Conservation (phyloP, 2,329 filamentous ascomycete genomes). For the Alternaria postmessia region DNA sequence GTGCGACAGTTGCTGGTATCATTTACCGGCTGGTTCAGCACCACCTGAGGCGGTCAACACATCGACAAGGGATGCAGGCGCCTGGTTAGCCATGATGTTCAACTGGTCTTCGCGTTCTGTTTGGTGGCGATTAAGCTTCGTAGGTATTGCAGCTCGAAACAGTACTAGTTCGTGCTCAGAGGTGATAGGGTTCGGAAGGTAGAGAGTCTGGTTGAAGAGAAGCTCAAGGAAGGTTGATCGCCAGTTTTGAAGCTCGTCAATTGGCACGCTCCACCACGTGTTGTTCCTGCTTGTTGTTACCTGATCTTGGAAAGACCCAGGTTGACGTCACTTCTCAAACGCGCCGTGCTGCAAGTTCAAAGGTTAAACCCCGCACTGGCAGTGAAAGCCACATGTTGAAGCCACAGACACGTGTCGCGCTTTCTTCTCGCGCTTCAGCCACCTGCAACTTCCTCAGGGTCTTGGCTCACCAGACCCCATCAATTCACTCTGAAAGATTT, state of each 20-base stretch:
- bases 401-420: slow-evolving; percentile 9
- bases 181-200: not conserved
- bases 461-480: slow-evolving; percentile 2
- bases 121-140: not conserved
- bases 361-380: slow-evolving; percentile 7
- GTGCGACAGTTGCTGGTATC: not conserved
- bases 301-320: slow-evolving; percentile 6
- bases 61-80: slow-evolving; percentile 42
- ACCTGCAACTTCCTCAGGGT: not conserved
- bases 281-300: slow-evolving; percentile 6
- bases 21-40: slow-evolving; percentile 51
- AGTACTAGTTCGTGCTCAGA: not conserved
- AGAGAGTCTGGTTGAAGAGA: slow-evolving; percentile 2
- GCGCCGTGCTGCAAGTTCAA: not conserved
- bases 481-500: not conserved
- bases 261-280: slow-evolving; percentile 1
- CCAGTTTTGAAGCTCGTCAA: slow-evolving; percentile 5
- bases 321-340: slow-evolving; percentile 8
- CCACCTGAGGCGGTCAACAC: slow-evolving; percentile 53
- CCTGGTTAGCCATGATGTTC: slow-evolving; percentile 16
- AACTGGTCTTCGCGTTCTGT: not conserved
- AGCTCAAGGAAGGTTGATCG: not conserved
- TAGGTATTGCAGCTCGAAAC: not conserved
- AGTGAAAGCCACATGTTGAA: slow-evolving; percentile 5
- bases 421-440: not conserved